Percentiles rank a stretch among this genome's conserved stretches.
Evolutionary conservation across 2,329 filamentous ascomycete genomes (phyloP).

Genomic region (Pseudocercospora crystallina): DNA sequence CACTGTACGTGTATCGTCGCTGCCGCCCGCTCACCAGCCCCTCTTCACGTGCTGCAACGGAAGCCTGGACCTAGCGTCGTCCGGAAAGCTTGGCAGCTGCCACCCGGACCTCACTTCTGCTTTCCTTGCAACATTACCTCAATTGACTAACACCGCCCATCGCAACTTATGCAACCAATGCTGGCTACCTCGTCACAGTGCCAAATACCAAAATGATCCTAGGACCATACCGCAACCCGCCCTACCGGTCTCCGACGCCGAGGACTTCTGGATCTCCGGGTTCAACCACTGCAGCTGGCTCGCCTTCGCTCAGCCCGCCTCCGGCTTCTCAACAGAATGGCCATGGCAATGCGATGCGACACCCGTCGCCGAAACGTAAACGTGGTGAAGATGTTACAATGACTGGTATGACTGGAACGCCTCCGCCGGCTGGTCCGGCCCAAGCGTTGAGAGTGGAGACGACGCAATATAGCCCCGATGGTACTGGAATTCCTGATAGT

Average conservation of each 20-base stretch:
- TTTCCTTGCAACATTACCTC: no score
- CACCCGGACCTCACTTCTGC: conserved; percentile 1
- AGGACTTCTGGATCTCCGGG: not conserved
- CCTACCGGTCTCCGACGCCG: conserved; percentile 26
- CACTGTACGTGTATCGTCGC: no score
- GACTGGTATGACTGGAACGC: not conserved
- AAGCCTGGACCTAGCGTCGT: no score
- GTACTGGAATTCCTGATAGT: conserved; percentile 24
- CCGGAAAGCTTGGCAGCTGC: no score
- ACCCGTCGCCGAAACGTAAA: conserved; percentile 26
- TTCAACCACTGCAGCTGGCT: not conserved
- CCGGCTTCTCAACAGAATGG: conserved; percentile 3
- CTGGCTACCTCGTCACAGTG: not conserved
- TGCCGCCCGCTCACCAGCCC: no score
- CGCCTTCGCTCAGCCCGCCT: conserved; percentile 20
- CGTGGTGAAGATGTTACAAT: conserved; percentile 4
- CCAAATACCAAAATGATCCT: conserved; percentile 15
- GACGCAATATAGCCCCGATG: not conserved
- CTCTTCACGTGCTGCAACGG: no score
- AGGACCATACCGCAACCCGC: conserved; percentile 24
- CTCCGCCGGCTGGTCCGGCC: not conserved
- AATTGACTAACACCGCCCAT: not conserved
- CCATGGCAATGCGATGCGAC: conserved; percentile 1
- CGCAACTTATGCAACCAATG: not conserved
- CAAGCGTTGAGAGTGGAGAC: conserved; percentile 14